Base-by-base conservation (phyloP, 2,329 filamentous ascomycete genomes). In the Cylindrodendrum hubeiense region DNA sequence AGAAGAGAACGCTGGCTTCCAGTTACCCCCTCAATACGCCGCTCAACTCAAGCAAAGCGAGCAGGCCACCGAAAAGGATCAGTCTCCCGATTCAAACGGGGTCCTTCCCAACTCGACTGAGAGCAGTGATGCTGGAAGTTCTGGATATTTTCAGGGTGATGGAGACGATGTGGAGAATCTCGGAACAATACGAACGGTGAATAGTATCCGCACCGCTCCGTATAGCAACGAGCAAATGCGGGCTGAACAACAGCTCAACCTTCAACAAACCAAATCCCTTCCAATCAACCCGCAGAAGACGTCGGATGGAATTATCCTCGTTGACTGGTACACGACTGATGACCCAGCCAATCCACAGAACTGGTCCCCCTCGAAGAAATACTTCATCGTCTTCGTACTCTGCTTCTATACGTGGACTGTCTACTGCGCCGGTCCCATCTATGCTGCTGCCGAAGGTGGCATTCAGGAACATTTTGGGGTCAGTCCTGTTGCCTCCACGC, bases 371-470 rank as follows among this genome's bases (percentile, higher is more conserved):
- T 49, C 69, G 19, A 84, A 83, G 71, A 81, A 83, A 7, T 60
- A 74, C 15, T 73, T 79, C 63, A 74, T 87, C 52, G 74, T 80
- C 3, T 10, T 80, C 43, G 70, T 86, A 51, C 86, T 86, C 59
- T 85, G 84, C 63, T 67, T 87, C 4, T 90, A 86, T 80, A 90
- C 89, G 0, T 86, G 90, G 67, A 84, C 87, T 19, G 87, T 90
- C 60, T 89, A 88, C 76, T 80, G 79, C 8, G 79, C 79, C 1
- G 81, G 79, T 0, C 77, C 83, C 52, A 85, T 85, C 65, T 86
- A 85, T 70, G 83, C 82, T 1, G 76, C 83, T 3, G 82, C 81
- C 7, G 76, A 78, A 37, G 69, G 74, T 24, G 85, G 85, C 8
- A 80, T 91, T n/a, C 84, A 85, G 74, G 66, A 78, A 12, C 78